These are phyloP conservation scores for Cinnamomum chago DNA, from an alignment of 164 flowering plant genomes.

Conservation along the genomic window DNA sequence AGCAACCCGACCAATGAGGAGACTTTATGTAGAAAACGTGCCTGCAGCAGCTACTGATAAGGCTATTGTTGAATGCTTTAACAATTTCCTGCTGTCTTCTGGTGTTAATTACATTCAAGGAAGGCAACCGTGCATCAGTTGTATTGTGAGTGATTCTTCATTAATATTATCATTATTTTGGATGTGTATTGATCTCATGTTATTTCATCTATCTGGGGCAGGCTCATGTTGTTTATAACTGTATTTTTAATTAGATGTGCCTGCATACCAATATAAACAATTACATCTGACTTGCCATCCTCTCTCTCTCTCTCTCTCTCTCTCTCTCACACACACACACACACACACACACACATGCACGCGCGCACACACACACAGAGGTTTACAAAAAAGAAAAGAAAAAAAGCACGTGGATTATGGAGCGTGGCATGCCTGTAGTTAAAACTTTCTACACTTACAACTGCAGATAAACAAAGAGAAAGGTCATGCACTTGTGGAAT, in stretches of 20 bases:
- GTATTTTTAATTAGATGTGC: too few species aligned
- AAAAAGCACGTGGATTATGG: not conserved
- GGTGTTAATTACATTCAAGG: constrained; percentile 60
- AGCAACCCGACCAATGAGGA: constrained; percentile 78
- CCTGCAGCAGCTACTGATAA: constrained; percentile 80
- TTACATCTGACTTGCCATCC: too few species aligned
- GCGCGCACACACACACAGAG: too few species aligned
- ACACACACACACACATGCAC: too few species aligned
- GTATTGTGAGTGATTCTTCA: constrained; percentile 52
- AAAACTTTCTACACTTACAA: not conserved
- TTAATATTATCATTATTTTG: not conserved
- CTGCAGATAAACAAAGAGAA: constrained; percentile 83
- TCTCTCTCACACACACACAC: too few species aligned
- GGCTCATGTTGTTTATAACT: too few species aligned
- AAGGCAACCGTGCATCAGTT: constrained; percentile 81
- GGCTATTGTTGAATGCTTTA: constrained; percentile 58
- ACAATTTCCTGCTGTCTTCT: constrained; percentile 52
- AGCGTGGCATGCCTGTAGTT: too few species aligned
- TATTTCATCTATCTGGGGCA: not conserved
- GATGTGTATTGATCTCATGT: not conserved
- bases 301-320: too few species aligned
- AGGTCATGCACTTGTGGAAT: constrained; percentile 85
- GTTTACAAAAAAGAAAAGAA: too few species aligned
- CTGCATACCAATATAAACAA: too few species aligned
- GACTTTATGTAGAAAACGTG: constrained; percentile 77